These are phyloP conservation scores for Diaporthe batatas DNA, from an alignment of 2,329 filamentous ascomycete species.

Conservation along the genomic window DNA sequence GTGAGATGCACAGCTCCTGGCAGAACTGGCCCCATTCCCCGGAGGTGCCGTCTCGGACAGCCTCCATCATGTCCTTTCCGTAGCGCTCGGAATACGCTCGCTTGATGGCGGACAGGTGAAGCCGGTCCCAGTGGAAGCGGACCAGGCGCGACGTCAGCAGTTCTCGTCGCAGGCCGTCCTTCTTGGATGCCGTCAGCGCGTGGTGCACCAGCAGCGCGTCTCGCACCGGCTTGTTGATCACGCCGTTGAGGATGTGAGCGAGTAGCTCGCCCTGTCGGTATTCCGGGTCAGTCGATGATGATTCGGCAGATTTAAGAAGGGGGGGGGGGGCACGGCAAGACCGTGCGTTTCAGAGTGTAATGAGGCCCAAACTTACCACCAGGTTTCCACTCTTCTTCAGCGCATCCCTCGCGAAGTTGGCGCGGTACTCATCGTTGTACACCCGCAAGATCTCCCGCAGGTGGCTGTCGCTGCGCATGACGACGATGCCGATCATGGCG, in stretches of 20 bases:
- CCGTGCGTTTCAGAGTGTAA: neutral
- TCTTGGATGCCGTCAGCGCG: slow-evolving; percentile 81
- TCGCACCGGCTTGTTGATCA: slow-evolving; percentile 94
- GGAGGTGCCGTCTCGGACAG: slow-evolving; percentile 81
- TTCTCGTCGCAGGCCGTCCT: slow-evolving; percentile 82
- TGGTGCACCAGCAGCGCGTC: slow-evolving; percentile 93
- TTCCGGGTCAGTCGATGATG: slow-evolving; percentile 32
- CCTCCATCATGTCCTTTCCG: slow-evolving; percentile 78
- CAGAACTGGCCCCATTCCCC: slow-evolving; percentile 85
- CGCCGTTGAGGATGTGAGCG: slow-evolving; percentile 94
- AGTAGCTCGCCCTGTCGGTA: slow-evolving; percentile 85
- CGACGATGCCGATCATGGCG: slow-evolving; percentile 87
- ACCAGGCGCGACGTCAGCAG: slow-evolving; percentile 90
- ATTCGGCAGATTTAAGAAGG: neutral
- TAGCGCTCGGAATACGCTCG: slow-evolving; percentile 85
- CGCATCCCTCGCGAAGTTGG: slow-evolving; percentile 90
- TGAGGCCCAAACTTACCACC: slow-evolving; percentile 74
- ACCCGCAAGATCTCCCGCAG: slow-evolving; percentile 81
- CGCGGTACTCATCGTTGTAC: slow-evolving; percentile 80
- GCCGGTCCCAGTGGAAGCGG: slow-evolving; percentile 90
- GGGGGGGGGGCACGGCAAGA: neutral
- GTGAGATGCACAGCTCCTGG: slow-evolving; percentile 74
- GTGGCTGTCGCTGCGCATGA: slow-evolving; percentile 84
- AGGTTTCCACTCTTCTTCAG: slow-evolving; percentile 91
- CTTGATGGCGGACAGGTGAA: slow-evolving; percentile 85